A percentile compares a stretch with the other conserved stretches of the same genome.
Conservation (phyloP, 768 basidiomycete species). For the Suillus clintonianus region DNA sequence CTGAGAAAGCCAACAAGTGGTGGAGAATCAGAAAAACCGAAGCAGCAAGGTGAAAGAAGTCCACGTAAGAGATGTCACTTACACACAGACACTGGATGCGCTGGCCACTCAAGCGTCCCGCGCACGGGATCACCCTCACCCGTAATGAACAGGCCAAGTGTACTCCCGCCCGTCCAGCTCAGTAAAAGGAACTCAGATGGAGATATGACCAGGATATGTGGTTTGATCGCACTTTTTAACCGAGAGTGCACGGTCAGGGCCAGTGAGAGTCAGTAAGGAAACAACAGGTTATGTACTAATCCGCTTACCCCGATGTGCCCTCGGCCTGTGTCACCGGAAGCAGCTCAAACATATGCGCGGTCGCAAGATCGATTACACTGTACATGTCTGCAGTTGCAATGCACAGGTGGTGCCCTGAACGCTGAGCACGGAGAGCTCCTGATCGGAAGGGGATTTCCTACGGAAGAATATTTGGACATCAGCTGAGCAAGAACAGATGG, state of each 20-base stretch:
- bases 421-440: slow-evolving; percentile 59
- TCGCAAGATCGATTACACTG: slow-evolving; percentile 78
- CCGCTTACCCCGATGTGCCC: slow-evolving; percentile 40
- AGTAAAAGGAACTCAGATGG: slow-evolving; percentile 84
- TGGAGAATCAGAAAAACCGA: not conserved
- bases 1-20: not conserved
- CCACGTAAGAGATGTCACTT: slow-evolving; percentile 30
- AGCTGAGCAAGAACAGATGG: not conserved
- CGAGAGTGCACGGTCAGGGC: not conserved
- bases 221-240: slow-evolving; percentile 36
- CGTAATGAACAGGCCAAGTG: slow-evolving; percentile 86
- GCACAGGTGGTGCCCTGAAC: slow-evolving; percentile 65
- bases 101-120: slow-evolving; percentile 85
- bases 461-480: not conserved
- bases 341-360: slow-evolving; percentile 66
- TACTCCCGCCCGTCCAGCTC: slow-evolving; percentile 79
- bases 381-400: slow-evolving; percentile 75
- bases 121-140: slow-evolving; percentile 85
- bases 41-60: slow-evolving; percentile 3
- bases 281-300: not conserved
- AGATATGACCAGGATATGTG: slow-evolving; percentile 73
- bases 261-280: too few relatives aligned
- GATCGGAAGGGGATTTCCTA: slow-evolving; percentile 74
- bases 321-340: slow-evolving; percentile 77
- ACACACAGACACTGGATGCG: slow-evolving; percentile 78